Evolutionary conservation across 805 yeast genomes (phyloP).

Genomic region (Wickerhamomyces rabaulensis): DNA sequence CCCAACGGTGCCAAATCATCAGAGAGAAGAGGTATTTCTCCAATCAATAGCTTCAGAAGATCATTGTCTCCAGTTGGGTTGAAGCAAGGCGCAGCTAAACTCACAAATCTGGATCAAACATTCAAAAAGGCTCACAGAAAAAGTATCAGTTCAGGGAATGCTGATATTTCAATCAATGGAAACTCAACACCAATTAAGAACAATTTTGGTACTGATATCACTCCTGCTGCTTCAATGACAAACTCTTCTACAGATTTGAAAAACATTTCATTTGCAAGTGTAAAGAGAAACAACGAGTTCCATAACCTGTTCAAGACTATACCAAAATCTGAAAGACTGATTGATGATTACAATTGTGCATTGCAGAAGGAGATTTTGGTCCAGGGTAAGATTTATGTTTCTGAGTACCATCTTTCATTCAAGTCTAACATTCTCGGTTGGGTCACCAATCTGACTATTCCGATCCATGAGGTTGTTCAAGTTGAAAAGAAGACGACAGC

Average conservation of each 20-base stretch:
- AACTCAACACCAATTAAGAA: background rate
- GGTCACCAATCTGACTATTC: slow-evolving; percentile 78
- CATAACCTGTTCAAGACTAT: slow-evolving; percentile 69
- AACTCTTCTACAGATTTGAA: slow-evolving; percentile 10
- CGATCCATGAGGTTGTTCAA: slow-evolving; percentile 64
- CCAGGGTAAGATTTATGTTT: slow-evolving; percentile 82
- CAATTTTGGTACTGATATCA: background rate
- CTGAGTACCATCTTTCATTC: slow-evolving; percentile 76
- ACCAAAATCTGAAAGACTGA: slow-evolving; percentile 59
- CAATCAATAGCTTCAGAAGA: background rate
- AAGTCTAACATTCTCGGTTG: slow-evolving; percentile 85
- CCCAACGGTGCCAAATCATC: too few relatives aligned
- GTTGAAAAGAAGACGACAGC: slow-evolving; percentile 83
- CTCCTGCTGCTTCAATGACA: slow-evolving; percentile 4
- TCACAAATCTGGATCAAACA: background rate
- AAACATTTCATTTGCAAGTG: slow-evolving; percentile 38
- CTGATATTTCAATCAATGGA: background rate
- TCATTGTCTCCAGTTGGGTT: background rate
- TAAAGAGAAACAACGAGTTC: slow-evolving; percentile 67
- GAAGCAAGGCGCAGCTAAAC: background rate
- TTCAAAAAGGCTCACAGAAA: background rate
- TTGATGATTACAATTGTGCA: slow-evolving; percentile 90
- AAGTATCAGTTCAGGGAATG: background rate
- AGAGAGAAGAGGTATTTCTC: too few relatives aligned
- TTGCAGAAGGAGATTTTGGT: slow-evolving; percentile 77